Percentiles rank a stretch among this genome's conserved stretches.
Evolutionary conservation across 139 green algal genomes (phyloP).

Genomic region (Tetratostichococcus sp.): DNA sequence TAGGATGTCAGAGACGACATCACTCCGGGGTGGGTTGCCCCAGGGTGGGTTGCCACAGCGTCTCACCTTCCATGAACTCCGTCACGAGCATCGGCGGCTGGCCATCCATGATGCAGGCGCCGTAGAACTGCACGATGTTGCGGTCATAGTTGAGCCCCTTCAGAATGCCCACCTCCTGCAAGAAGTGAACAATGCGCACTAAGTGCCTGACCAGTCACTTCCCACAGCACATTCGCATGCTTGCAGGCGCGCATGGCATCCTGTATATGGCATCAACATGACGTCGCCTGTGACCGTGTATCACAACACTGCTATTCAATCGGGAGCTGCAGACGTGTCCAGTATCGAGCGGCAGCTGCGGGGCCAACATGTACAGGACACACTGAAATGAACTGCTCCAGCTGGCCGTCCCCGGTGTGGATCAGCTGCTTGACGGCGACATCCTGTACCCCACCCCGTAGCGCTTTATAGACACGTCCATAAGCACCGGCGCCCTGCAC

Average conservation of each 20-base stretch:
- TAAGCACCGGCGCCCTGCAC: no score
- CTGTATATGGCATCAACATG: no score
- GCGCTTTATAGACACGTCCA: background rate
- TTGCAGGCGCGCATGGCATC: no score
- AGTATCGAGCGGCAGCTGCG: no score
- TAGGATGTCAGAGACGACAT: no score
- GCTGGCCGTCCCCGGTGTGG: background rate
- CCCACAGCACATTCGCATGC: no score
- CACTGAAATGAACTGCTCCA: background rate
- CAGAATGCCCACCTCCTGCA: slow-evolving; percentile 7
- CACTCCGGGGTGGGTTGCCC: no score
- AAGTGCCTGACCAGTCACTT: no score
- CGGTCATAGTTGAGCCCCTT: slow-evolving; percentile 8
- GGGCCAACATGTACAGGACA: no score
- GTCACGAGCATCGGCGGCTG: background rate
- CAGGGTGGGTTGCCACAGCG: no score
- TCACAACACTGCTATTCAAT: background rate
- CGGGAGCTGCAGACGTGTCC: background rate
- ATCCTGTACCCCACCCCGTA: background rate
- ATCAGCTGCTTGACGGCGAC: background rate
- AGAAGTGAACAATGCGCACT: no score
- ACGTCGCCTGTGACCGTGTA: no score
- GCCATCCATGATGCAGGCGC: slow-evolving; percentile 3
- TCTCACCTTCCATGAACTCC: background rate
- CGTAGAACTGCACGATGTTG: slow-evolving; percentile 13